These are phyloP conservation scores for Brassica juncea DNA, from an alignment of 345 rosid genomes.

Conservation along the genomic window DNA sequence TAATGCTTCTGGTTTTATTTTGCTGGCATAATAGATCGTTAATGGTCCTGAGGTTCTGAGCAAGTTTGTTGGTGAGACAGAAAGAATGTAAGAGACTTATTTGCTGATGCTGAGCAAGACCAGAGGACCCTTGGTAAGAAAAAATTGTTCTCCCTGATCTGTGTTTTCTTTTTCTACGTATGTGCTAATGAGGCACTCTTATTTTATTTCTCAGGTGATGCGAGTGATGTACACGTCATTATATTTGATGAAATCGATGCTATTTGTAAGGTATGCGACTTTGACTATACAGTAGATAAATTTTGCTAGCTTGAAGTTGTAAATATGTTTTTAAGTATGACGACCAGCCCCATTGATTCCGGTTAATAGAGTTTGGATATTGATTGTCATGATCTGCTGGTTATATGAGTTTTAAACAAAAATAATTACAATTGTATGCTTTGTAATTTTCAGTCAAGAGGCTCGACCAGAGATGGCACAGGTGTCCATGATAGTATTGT, in stretches of 20 bases:
- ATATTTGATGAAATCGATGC: slow-evolving; percentile 99
- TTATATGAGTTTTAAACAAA: neutral
- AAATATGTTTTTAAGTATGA: slow-evolving; percentile 14
- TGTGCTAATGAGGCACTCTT: slow-evolving; percentile 2
- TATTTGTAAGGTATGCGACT: slow-evolving; percentile 83
- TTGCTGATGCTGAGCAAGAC: slow-evolving; percentile 98
- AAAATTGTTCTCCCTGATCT: slow-evolving; percentile 17
- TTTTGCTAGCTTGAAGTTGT: neutral
- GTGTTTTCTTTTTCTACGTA: slow-evolving; percentile 9
- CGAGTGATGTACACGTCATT: slow-evolving; percentile 94
- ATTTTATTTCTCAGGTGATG: slow-evolving; percentile 68
- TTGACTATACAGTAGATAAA: neutral
- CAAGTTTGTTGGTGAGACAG: slow-evolving; percentile 99
- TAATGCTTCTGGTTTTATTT: slow-evolving; percentile 25
- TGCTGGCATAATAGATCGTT: slow-evolving; percentile 62
- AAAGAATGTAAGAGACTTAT: slow-evolving; percentile 91
- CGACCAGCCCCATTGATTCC: neutral
- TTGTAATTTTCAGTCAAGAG: slow-evolving; percentile 74
- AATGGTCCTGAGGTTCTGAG: slow-evolving; percentile 98
- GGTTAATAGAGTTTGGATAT: neutral
- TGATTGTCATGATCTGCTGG: slow-evolving; percentile 1
- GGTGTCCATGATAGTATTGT: slow-evolving; percentile 99
- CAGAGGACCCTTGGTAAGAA: slow-evolving; percentile 74
- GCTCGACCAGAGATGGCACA: slow-evolving; percentile 96
- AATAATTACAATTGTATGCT: slow-evolving; percentile 12